Percentiles rank a stretch among this genome's conserved stretches.
Conservation (phyloP, 495 filamentous ascomycete genomes). For the Penicillium desertorum region DNA sequence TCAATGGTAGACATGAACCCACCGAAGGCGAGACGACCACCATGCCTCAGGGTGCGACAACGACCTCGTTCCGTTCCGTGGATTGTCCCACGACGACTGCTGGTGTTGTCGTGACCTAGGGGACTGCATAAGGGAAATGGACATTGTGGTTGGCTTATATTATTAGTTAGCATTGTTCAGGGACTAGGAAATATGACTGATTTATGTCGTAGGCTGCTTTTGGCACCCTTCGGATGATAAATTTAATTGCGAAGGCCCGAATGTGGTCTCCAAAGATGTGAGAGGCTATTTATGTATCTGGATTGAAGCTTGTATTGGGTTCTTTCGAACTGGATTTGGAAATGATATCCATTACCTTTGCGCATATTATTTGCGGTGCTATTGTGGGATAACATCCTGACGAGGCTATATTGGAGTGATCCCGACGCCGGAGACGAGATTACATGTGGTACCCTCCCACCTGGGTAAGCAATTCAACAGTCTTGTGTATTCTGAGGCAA, state of each 20-base stretch:
- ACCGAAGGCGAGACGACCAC: background rate
- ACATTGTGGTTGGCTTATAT: background rate
- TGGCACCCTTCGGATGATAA: background rate
- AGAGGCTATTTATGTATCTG: background rate
- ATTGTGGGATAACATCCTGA: background rate
- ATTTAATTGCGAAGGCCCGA: background rate
- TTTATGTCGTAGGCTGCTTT: background rate
- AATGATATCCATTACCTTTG: background rate
- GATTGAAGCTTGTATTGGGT: background rate
- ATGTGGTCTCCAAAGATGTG: background rate
- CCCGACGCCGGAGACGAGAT: background rate
- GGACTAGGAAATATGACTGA: background rate
- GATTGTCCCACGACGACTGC: constrained; percentile 15
- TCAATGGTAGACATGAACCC: constrained; percentile 30
- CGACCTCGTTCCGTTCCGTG: constrained; percentile 25
- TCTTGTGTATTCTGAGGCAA: background rate
- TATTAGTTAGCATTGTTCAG: background rate
- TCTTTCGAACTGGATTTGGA: too few relatives aligned
- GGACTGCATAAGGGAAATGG: constrained; percentile 4
- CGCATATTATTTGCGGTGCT: background rate
- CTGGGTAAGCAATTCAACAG: background rate
- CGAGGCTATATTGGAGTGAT: background rate
- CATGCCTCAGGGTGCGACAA: constrained; percentile 21
- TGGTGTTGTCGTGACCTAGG: background rate
- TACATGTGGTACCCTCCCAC: background rate